Base-by-base conservation (phyloP, 2,329 filamentous ascomycete species). In the Phaeosphaeria sp. region DNA sequence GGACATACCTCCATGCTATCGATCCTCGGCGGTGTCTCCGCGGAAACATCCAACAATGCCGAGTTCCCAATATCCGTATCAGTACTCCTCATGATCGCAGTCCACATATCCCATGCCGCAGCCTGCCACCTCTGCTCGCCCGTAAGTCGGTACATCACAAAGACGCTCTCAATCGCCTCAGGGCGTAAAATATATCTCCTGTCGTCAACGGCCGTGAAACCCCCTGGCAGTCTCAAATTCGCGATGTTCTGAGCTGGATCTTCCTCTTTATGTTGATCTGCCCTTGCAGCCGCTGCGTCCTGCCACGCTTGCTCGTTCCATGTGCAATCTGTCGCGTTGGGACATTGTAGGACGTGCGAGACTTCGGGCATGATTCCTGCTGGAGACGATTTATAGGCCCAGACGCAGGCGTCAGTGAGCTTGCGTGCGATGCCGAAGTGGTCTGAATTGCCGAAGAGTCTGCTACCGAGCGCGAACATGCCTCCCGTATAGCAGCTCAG, bases 321-420 rank as follows among this genome's bases (percentile, higher is more conserved):
- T 13, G 74, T 69, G 64, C 86, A 88, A 54, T 70, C 46, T 48
- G 70, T 70, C 21, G 57, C 62, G 45, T 69, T 71, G 11, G 67
- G 57, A 68, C 86, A 89, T 4, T 83, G 79, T 17, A 84, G 68
- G 44, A 87, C 75, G 33, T 81, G 74, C 64, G 86, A 87, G 47
- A 79, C 73, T 68, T 89, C 87, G 1, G 86, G 85, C 86, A 89
- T 89, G 57, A 89, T 83, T 5, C 86, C 86, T 2, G 83, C 78
- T 1, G 82, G 81, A 5, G 83, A 83, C 9, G 80, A 77, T 61
- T 83, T 80, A 71, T 89, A 88, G 1, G 85, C 82, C 85, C 86
- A 89, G n/a, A 88, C 82, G 67, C 86, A 89, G 3, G 83, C 84
- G 55, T 88, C 82, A 0, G 85, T 84, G 46, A 89, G 76, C 65